Percentiles rank a stretch among this genome's conserved stretches.
Conservation (phyloP, 495 filamentous ascomycete species). For the Cercophora samala region DNA sequence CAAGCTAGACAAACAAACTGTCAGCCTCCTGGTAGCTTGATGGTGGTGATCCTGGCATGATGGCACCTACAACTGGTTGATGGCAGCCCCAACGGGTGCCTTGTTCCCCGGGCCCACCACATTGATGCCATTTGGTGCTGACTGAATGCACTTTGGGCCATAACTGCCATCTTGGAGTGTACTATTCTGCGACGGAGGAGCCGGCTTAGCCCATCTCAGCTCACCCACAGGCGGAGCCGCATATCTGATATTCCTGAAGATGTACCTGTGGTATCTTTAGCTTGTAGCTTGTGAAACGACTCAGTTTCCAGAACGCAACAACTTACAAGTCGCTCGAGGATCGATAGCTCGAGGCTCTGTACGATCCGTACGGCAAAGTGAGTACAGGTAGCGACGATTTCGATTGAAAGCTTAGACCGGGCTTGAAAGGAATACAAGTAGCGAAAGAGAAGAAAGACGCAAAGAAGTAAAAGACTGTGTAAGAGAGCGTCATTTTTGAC, state of each 20-base stretch:
- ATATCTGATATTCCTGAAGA: constrained; percentile 57
- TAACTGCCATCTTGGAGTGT: constrained; percentile 51
- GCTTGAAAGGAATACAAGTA: constrained; percentile 14
- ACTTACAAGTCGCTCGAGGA: constrained; percentile 24
- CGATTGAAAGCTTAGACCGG: constrained; percentile 21
- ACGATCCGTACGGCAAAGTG: constrained; percentile 31
- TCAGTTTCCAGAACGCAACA: background rate
- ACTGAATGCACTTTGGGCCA: constrained; percentile 47
- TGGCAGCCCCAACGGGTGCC: constrained; percentile 35
- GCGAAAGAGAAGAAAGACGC: constrained; percentile 4
- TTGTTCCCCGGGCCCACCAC: constrained; percentile 36
- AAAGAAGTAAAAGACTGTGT: background rate
- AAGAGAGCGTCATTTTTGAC: background rate
- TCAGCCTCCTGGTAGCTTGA: too few relatives aligned
- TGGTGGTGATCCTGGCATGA: too few relatives aligned
- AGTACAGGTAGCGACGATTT: constrained; percentile 23
- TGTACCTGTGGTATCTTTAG: constrained; percentile 33
- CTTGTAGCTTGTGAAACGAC: background rate
- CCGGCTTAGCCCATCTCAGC: constrained; percentile 55
- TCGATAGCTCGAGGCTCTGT: constrained; percentile 26
- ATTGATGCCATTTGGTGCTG: constrained; percentile 35
- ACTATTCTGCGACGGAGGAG: constrained; percentile 44
- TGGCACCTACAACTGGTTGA: constrained; percentile 38
- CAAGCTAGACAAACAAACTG: constrained; percentile 22
- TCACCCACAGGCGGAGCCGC: constrained; percentile 53